phyloP scores from a whole-genome alignment of 2,329 filamentous ascomycete species.

The Pseudogymnoascus sp. region DNA sequence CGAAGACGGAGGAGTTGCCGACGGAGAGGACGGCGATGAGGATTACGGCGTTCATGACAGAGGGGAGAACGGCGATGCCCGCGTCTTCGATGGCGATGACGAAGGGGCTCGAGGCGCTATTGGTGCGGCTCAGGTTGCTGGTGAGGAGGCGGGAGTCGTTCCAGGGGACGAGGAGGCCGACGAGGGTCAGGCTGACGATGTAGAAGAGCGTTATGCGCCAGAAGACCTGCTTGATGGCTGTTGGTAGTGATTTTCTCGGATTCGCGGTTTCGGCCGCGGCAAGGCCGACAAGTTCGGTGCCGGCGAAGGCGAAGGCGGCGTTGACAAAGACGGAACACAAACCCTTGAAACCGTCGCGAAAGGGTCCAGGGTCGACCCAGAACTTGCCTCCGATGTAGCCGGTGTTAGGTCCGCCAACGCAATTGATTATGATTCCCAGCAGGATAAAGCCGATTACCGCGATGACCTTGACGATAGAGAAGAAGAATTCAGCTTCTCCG shows the following conservation, averaged over 20 bases:
- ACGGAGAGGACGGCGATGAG: conserved; percentile 84
- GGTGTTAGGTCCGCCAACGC: conserved; percentile 64
- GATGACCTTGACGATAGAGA: conserved; percentile 76
- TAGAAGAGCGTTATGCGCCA: conserved; percentile 93
- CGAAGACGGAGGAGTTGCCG: conserved; percentile 86
- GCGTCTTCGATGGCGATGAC: conserved; percentile 86
- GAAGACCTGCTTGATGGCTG: conserved; percentile 87
- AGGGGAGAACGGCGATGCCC: conserved; percentile 71
- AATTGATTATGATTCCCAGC: conserved; percentile 77
- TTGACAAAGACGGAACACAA: conserved; percentile 71
- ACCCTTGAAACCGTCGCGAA: conserved; percentile 78
- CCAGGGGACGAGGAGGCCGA: conserved; percentile 77
- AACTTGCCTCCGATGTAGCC: conserved; percentile 74
- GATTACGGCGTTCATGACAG: conserved; percentile 89
- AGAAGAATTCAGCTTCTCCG: conserved; percentile 82
- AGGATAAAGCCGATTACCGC: conserved; percentile 75
- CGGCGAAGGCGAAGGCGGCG: conserved; percentile 68
- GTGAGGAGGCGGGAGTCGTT: conserved; percentile 56
- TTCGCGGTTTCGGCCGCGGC: conserved; percentile 74
- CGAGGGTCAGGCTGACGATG: conserved; percentile 69
- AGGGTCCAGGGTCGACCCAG: conserved; percentile 76
- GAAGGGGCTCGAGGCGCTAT: conserved; percentile 71
- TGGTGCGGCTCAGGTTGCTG: conserved; percentile 25
- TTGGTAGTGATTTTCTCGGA: conserved; percentile 72
- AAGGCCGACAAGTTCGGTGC: conserved; percentile 68